A percentile compares a stretch with the other conserved stretches of the same genome.
phyloP scores from a whole-genome alignment of 2,329 filamentous ascomycete species.

The Bisporella sp. region DNA sequence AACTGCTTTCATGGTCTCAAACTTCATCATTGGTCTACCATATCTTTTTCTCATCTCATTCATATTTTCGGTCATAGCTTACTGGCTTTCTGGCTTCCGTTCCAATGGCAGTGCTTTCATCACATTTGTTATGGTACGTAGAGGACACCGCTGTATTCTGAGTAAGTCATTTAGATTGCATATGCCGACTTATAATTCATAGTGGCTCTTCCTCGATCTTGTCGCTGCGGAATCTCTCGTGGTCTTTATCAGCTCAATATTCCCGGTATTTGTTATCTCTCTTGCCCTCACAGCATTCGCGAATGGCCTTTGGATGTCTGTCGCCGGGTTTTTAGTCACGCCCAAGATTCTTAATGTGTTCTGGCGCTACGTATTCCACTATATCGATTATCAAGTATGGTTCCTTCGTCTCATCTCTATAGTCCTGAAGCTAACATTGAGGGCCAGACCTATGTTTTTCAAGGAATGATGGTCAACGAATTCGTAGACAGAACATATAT shows the following conservation, averaged over 20 bases:
- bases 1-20: slow-evolving; percentile 64
- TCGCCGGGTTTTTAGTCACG: slow-evolving; percentile 74
- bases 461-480: slow-evolving; percentile 92
- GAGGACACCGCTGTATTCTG: too few relatives aligned
- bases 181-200: too few relatives aligned
- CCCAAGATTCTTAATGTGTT: slow-evolving; percentile 70
- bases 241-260: slow-evolving; percentile 64
- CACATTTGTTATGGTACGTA: slow-evolving; percentile 55
- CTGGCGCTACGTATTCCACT: slow-evolving; percentile 82
- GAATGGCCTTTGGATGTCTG: slow-evolving; percentile 86
- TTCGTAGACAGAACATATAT: slow-evolving; percentile 59
- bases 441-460: slow-evolving; percentile 63
- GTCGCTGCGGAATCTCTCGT: slow-evolving; percentile 77
- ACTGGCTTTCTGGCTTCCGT: slow-evolving; percentile 75
- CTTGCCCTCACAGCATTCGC: slow-evolving; percentile 77
- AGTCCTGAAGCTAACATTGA: neutral
- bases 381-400: slow-evolving; percentile 70
- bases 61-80: slow-evolving; percentile 67
- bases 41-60: slow-evolving; percentile 72
- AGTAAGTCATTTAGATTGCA: too few relatives aligned
- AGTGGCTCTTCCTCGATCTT: slow-evolving; percentile 77
- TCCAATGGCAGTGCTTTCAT: slow-evolving; percentile 62
- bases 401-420: neutral
- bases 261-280: slow-evolving; percentile 73
- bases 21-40: slow-evolving; percentile 76